Base-by-base conservation (phyloP, 2,329 filamentous ascomycete species). In the Ophiostoma fasciatum region DNA sequence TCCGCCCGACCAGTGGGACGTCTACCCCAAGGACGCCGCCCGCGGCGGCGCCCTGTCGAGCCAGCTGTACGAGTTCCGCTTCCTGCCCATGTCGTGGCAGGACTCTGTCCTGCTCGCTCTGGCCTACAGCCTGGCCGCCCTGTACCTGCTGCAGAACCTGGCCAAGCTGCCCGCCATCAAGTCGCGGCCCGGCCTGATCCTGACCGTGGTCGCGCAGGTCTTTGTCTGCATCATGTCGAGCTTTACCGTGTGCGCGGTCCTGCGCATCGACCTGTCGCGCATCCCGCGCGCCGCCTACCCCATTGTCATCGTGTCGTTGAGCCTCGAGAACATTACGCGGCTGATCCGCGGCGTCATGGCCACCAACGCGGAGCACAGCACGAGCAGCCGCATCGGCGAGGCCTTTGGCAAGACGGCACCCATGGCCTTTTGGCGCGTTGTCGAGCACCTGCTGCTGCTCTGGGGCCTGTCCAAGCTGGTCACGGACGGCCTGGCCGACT, bases 271-370 rank as follows among this genome's bases (percentile, higher is more conserved):
- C 48, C 59, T 88, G 3, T 81, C 78, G 9, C 74, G 72, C 44
- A 78, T 88, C 33, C 82, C 82, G 3, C 67, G 75, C 41, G 77
- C 77, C 35, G 74, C 74, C 25, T 88, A 85, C 50, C 82, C 82
- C 0, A 66, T 83, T 9, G 78, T 83, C n/a, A 71, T 87, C 8
- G 64, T 85, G 27, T 70, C 76, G 27, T 77, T 84, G 58, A 83
- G 82, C 33, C 59, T 87, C 22, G 81, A 85, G 48, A 85, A 87
- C 47, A 80, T 82, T 43, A 79, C 85, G 48, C 67, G 80, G 14
- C 61, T 87, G 25, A 82, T 87, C 53, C 84, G 85, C 49, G 74
- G 78, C 7, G 78, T 87, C 27, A 74, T 87, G 23, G 62, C 76
- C 37, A 83, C 78, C 1, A 75, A 78, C 0, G 63, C 76, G 0